Evolutionary conservation across 108 stramenopile species (phyloP).

Genomic region (Pinguiococcus pyrenoidosus): DNA sequence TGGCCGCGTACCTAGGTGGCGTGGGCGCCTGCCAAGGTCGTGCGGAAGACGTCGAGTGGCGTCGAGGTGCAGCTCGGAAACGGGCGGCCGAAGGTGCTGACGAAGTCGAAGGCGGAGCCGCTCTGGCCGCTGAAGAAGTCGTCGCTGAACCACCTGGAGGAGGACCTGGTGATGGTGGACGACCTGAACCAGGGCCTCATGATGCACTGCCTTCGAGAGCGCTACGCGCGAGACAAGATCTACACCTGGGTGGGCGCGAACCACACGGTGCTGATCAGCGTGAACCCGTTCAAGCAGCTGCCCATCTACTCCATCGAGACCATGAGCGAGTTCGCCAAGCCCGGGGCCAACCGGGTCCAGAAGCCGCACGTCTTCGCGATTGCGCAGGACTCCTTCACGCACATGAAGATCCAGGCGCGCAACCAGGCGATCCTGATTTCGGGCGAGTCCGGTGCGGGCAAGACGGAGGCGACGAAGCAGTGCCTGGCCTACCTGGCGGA

Average conservation of each 20-base stretch:
- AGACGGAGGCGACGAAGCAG: conserved; percentile 43
- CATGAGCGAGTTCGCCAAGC: conserved; percentile 55
- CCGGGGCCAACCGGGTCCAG: conserved; percentile 41
- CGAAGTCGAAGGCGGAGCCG: conserved; percentile 5
- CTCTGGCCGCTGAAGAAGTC: conserved; percentile 29
- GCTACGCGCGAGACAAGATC: conserved; percentile 37
- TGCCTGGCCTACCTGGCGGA: conserved; percentile 53
- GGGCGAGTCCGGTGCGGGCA: conserved; percentile 34
- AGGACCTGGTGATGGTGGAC: conserved; percentile 33
- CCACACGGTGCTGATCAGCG: conserved; percentile 58
- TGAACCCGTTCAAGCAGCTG: conserved; percentile 86
- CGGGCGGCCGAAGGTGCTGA: conserved; percentile 12
- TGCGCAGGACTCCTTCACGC: conserved; percentile 25
- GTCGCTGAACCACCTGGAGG: conserved; percentile 22
- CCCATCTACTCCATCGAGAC: conserved; percentile 57
- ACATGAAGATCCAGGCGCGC: too few relatives aligned
- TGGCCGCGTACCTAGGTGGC: too few relatives aligned
- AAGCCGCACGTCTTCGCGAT: conserved; percentile 29
- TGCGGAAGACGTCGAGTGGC: conserved; percentile 10
- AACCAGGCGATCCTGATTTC: conserved; percentile 30
- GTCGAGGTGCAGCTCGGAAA: conserved; percentile 13
- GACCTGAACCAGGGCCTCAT: conserved; percentile 27
- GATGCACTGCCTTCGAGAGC: conserved; percentile 55
- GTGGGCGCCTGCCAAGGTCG: conserved; percentile 16
- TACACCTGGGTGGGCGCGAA: conserved; percentile 81